Base-by-base conservation (phyloP, 75 land plant species). In the Cupressus sempervirens region DNA sequence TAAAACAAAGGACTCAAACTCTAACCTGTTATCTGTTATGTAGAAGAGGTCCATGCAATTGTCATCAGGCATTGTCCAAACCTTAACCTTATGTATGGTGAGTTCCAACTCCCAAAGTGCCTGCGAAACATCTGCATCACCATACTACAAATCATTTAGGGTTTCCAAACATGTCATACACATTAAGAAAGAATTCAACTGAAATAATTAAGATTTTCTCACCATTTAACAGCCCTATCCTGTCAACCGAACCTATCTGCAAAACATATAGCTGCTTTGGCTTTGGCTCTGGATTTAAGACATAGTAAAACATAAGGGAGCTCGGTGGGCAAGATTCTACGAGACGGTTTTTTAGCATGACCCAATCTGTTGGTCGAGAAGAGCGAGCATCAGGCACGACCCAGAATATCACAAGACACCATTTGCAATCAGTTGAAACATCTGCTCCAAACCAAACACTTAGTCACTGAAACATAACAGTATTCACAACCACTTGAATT, bases 371-470 rank as follows among this genome's bases (percentile, higher is more conserved):
- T 30, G 8, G 52, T 38, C 68, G 72, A 5, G 62, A 40, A 10
- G 87, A 87, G 43, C 54, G 58, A 35, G 84, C 82, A 65, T 85
- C 85, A 15, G 94, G 95, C 26, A 90, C 80, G 6, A 95, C 94
- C 96, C 95, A 94, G 36, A 93, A 88, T 36, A 96, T 89, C 30
- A 94, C 84, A 75, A 89, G 95, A 76, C 98, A 97, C 99, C 99
- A 97, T 53, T 87, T 92, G 68, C 99, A 98, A 87, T 97, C 99
- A 0, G 99, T 95, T 16, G 93, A 92, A 36, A 95, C 65, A 90
- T 97, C 99, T 97, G 88, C 80, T 79, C 43, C 40, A 77, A 32
- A 68, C 29, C 72, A 8, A 68, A 29, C 11, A 68, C 23, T 15
- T 56, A 16, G 62, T 68, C 30, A 68, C 7, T 68, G 26, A 68